phyloP scores from a whole-genome alignment of 805 yeast genomes.

The Suhomyces xylopsoci region DNA sequence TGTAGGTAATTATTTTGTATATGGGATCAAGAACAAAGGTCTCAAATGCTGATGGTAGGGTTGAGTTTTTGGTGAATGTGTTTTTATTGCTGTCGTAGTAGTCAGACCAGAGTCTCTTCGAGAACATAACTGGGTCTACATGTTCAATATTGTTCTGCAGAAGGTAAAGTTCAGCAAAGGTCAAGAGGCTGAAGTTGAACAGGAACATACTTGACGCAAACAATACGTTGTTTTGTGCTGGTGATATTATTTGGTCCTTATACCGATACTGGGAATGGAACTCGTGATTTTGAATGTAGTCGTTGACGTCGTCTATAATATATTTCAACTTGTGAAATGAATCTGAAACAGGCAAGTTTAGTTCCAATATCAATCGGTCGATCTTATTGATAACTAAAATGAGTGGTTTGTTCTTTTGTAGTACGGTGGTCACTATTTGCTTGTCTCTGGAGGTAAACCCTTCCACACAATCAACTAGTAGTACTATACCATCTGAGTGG shows the following conservation, averaged over 20 bases:
- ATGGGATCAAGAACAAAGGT: constrained; percentile 73
- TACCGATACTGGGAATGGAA: constrained; percentile 25
- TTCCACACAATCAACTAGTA: constrained; percentile 83
- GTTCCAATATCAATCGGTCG: constrained; percentile 80
- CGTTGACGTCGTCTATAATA: constrained; percentile 63
- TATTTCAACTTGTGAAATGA: constrained; percentile 65
- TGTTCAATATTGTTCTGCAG: constrained; percentile 4
- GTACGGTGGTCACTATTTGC: constrained; percentile 48
- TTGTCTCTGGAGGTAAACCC: constrained; percentile 64
- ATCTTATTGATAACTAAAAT: constrained; percentile 71
- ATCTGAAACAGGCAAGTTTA: constrained; percentile 70
- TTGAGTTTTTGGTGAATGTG: constrained; percentile 40
- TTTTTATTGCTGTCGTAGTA: constrained; percentile 45
- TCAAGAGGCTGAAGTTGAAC: constrained; percentile 61
- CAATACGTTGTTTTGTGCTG: constrained; percentile 61
- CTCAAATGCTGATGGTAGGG: constrained; percentile 48
- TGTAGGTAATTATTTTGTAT: constrained; percentile 66
- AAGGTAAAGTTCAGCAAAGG: constrained; percentile 57
- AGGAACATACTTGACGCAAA: constrained; percentile 69
- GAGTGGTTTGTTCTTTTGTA: constrained; percentile 50
- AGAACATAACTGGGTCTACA: constrained; percentile 31
- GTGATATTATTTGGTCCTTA: constrained; percentile 43
- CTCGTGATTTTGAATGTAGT: constrained; percentile 38
- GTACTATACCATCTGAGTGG: constrained; percentile 60
- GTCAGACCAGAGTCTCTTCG: constrained; percentile 75